These are phyloP conservation scores for Zoysia pacifica DNA, from an alignment of 176 grass and related monocot genomes.

Conservation along the genomic window DNA sequence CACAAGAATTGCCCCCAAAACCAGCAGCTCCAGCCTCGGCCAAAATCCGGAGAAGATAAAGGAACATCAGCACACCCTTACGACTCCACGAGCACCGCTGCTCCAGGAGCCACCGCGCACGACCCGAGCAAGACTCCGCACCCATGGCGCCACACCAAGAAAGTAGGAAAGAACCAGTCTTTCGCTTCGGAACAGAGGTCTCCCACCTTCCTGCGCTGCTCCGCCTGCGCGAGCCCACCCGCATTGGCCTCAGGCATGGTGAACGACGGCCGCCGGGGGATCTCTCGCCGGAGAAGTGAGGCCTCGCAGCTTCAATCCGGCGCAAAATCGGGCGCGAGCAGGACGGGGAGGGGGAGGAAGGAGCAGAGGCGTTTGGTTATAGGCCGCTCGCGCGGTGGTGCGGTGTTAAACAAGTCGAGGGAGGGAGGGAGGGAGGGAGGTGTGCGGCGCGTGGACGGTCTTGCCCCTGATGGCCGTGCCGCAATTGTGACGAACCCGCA, in stretches of 20 bases:
- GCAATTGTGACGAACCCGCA: rapidly evolving
- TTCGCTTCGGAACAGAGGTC: conserved; percentile 20
- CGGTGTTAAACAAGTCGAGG: conserved; percentile 16
- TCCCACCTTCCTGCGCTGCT: conserved; percentile 54
- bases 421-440: neutral
- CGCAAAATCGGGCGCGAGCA: neutral
- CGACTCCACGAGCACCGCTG: neutral
- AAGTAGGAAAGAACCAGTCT: conserved; percentile 4
- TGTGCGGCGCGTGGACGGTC: neutral
- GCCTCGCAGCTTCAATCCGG: conserved; percentile 14
- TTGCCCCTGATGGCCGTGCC: neutral
- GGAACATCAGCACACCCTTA: neutral
- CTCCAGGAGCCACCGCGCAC: neutral
- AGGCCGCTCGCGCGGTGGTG: neutral
- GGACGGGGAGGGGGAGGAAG: neutral
- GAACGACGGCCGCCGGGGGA: neutral
- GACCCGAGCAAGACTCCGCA: neutral
- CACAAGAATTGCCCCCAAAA: neutral
- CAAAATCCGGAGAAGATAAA: neutral
- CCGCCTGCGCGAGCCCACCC: conserved; percentile 19
- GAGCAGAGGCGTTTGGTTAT: conserved; percentile 11
- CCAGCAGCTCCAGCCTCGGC: neutral
- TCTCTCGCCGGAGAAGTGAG: neutral
- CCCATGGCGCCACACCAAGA: conserved; percentile 13
- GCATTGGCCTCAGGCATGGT: conserved; percentile 59